Percentiles rank a stretch among this genome's conserved stretches.
Evolutionary conservation across 1,139 yeast genomes (phyloP).

Genomic region (Scheffersomyces stambukii): DNA sequence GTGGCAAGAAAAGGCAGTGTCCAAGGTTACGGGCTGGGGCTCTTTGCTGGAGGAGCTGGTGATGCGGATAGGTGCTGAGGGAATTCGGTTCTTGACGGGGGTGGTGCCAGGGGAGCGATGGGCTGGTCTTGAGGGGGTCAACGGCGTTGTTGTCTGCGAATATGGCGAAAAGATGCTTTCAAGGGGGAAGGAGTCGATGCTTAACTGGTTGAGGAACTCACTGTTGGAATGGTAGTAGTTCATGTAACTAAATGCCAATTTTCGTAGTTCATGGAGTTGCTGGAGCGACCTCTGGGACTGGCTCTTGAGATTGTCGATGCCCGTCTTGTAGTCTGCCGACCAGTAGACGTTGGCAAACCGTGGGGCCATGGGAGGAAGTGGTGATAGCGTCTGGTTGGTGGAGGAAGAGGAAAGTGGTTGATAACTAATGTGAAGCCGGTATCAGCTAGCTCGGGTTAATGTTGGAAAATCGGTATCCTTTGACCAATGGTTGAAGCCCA

Average conservation of each 20-base stretch:
- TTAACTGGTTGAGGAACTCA: slow-evolving; percentile 26
- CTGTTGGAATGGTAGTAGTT: slow-evolving; percentile 36
- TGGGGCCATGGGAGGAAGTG: too few species aligned
- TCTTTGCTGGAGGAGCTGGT: background rate
- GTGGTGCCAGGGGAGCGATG: background rate
- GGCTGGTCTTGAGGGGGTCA: slow-evolving; percentile 1
- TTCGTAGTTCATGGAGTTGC: slow-evolving; percentile 42
- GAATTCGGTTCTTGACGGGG: background rate
- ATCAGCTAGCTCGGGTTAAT: too few species aligned
- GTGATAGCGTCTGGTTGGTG: background rate
- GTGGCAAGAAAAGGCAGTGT: slow-evolving; percentile 11
- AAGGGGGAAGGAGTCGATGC: slow-evolving; percentile 19
- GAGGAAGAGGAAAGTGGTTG: too few species aligned
- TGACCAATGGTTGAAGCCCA: too few species aligned
- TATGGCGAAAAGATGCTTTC: slow-evolving; percentile 20
- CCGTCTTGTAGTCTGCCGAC: slow-evolving; percentile 41
- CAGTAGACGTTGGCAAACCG: slow-evolving; percentile 35
- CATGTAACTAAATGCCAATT: slow-evolving; percentile 36
- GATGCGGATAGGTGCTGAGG: too few species aligned
- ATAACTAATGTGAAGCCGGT: too few species aligned
- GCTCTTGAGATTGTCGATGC: slow-evolving; percentile 26
- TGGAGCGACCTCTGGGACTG: slow-evolving; percentile 32
- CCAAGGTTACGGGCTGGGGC: slow-evolving; percentile 13
- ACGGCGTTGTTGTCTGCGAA: slow-evolving; percentile 2
- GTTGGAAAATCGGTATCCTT: too few species aligned